Percentiles rank a stretch among this genome's conserved stretches.
Evolutionary conservation across 2,329 filamentous ascomycete species (phyloP).

Genomic region (Colletotrichum coccodes): DNA sequence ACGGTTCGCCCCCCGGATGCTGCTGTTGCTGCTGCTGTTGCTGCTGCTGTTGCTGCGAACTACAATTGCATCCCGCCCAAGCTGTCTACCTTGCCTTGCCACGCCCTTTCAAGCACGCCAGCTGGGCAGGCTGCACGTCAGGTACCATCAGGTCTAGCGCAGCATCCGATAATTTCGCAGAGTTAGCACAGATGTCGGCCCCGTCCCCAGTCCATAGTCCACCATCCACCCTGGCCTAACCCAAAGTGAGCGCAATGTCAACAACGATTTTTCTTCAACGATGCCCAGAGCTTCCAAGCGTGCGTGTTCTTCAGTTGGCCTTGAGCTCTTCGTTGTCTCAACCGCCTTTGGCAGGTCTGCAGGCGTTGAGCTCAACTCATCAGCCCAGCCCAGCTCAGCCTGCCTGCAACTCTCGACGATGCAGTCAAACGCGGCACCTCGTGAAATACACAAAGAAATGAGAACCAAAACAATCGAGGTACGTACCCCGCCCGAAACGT

Average conservation of each 20-base stretch:
- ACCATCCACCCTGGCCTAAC: neutral
- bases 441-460: neutral
- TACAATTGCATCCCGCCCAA: neutral
- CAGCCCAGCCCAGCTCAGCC: neutral
- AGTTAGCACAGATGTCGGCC: neutral
- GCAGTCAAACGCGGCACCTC: neutral
- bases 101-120: neutral
- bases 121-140: slow-evolving; percentile 7
- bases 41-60: neutral
- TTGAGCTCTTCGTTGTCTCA: neutral
- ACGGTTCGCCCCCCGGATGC: neutral
- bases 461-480: neutral
- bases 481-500: neutral
- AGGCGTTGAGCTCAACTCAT: neutral
- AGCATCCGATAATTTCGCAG: neutral
- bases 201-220: no score
- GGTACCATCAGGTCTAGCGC: neutral
- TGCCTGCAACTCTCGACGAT: neutral
- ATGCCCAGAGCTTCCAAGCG: neutral
- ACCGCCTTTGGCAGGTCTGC: neutral
- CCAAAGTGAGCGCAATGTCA: neutral
- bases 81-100: neutral
- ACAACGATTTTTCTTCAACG: neutral
- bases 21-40: neutral
- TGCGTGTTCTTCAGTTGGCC: neutral